These are phyloP conservation scores for Balakata baccata DNA, from an alignment of 345 rosid species.

Conservation along the genomic window DNA sequence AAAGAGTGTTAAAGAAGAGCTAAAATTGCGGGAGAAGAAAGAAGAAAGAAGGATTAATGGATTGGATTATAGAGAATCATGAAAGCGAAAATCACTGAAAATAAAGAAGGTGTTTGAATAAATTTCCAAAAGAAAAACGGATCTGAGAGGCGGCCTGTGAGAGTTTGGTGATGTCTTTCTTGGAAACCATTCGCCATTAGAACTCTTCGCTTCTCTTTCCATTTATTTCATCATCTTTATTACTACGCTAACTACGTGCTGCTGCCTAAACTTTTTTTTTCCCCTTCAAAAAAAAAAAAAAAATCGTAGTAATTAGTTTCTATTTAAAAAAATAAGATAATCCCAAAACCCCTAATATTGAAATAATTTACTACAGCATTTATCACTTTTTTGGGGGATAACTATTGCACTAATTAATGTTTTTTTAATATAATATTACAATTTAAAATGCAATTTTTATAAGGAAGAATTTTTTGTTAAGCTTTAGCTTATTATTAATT, in stretches of 20 bases:
- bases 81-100: background rate
- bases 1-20: background rate
- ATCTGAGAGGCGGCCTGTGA: background rate
- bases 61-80: too few relatives aligned
- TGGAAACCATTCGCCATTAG: background rate
- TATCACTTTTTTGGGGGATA: too few relatives aligned
- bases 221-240: background rate
- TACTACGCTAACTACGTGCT: background rate
- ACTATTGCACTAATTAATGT: too few relatives aligned
- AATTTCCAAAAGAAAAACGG: slow-evolving; percentile 3
- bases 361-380: too few relatives aligned
- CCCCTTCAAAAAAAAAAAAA: background rate
- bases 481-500: too few relatives aligned
- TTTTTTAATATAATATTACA: too few relatives aligned
- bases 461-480: too few relatives aligned
- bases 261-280: background rate
- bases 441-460: too few relatives aligned
- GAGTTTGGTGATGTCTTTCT: background rate
- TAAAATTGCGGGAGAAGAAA: background rate
- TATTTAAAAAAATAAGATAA: too few relatives aligned
- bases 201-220: slow-evolving; percentile 17
- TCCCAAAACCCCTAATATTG: too few relatives aligned
- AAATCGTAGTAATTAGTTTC: background rate
- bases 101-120: background rate
- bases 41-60: background rate